Evolutionary conservation across 805 yeast species (phyloP), one percentile per base, ranked within the genome.

Genomic region (Metschnikowia noctiluminum): DNA sequence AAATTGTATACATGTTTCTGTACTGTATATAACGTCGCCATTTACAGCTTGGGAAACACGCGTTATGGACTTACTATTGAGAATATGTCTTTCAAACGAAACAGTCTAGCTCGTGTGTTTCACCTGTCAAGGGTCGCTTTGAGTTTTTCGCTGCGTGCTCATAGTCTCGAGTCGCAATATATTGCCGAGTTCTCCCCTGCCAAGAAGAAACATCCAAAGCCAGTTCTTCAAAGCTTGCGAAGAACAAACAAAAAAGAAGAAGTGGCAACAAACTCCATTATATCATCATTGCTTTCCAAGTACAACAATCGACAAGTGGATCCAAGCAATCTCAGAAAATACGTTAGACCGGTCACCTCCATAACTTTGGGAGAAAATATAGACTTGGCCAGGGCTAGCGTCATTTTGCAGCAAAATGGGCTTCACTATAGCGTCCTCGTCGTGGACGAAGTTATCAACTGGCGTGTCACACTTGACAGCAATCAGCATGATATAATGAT

Each of bases 351-450:
- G 0, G 87, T 88, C 47, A 83, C 88, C 0, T 79, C 91, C 0
- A 77, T 84, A 3, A 85, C 96, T 1, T 75, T 83, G 0, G 84
- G 90, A 52, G 96, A 90, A 56, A 61, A 71, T 7, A 88, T 88
- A 53, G 82, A 88, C 60, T 69, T 90, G 40, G 65, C 68, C 0
- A 64, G 64, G 43, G 79, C 79, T 2, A 55, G 71, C n/a, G 63
- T 69, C 3, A 63, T 70, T 6, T 56, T 62, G 5, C 60, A 68
- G 31, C 51, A 64, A 30, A 66, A 71, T 34, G 56, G 56, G 13
- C 48, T 53, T 7, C 49, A 45, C n/a, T 42, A 44, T 26, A 38
- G 53, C 32, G 48, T 53, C 8, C 46, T 85, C n/a, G 75, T 85
- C 1, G 85, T 87, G 0, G 82, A 81, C 35, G 94, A 87, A 61